Base-by-base conservation (phyloP, 257 asterid species). In the Solanum pinnatisectum region DNA sequence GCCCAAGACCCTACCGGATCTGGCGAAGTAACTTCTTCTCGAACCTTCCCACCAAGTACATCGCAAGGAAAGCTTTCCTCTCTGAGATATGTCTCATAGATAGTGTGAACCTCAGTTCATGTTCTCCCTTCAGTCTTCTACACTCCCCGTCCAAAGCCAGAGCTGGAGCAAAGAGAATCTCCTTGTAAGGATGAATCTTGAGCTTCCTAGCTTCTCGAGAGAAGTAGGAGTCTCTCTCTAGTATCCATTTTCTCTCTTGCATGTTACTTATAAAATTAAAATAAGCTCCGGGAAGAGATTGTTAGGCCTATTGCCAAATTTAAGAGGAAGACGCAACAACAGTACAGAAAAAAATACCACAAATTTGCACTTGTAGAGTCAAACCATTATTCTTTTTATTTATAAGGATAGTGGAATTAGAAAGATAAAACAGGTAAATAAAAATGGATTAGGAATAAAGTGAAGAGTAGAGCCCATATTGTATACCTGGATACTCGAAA, bases 401-500 rank as follows among this genome's bases (percentile, higher is more conserved):
- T 27, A 23, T 2, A 8, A 79, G 40, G 16, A 42, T 79, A 79
- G 85, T 27, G 85, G 67, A 79, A 27, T 15, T 25, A 79, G 67
- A 49, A 79, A 79, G 85, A 79, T 44, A 79, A 79, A 79, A 44
- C 25, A 44, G 16, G 85, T 15, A 27, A 44, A 25, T 44, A 79
- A 27, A 79, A 25, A 79, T 25, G 67, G 65, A 42, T 78, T 44
- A 79, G 39, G 82, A 49, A 84, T 44, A 84, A 37, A 65, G 59
- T 35, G 65, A 83, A 60, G 37, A 46, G 32, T 72, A 23, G 65
- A 86, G 42, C 40, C 65, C 49, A 73, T 90, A 88, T 70, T 67
- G 59, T 90, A 83, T 76, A 97, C 99, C 98, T 96, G 98, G 83
- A 95, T 98, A 86, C 91, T 94, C 84, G 96, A 94, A 91, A 97